Base-by-base conservation (phyloP, 148 eudicot genomes). In the Euryodendron excelsum region DNA sequence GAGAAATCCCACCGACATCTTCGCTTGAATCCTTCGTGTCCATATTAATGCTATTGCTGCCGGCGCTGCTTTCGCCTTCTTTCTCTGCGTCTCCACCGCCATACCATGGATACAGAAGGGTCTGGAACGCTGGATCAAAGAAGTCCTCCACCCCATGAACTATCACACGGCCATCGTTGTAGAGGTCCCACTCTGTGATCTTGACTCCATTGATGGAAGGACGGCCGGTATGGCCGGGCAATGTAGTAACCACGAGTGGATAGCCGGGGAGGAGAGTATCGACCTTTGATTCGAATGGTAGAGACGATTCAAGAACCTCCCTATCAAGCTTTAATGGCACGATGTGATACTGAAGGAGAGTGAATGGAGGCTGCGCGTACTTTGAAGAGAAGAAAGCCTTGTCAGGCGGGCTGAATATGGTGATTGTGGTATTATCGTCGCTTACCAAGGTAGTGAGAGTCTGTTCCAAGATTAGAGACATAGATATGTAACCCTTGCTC, bases 81-180 rank as follows among this genome's bases (percentile, higher is more conserved):
- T n/a, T n/a, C n/a, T n/a, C 2, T 23, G 18, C 18, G 18, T 18
- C 34, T n/a, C n/a, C n/a, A n/a, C n/a, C n/a, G n/a, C n/a, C 70
- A 1, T 20, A 66, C 45, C 70, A 33, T 4, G 70, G 70, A 66
- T 66, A 66, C 25, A 36, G 18, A 8, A 66, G 70, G 25, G 27
- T 66, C 70, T 66, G 70, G 39, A 66, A 66, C 13, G 70, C 12
- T 0, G 70, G 70, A 66, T 66, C 70, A 21, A 66, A 66, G 14
- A 66, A 66, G 44, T 66, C 47, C 27, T 66, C 70, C 44, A 66
- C 45, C 4, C 70, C 70, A 9, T 66, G 70, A 66, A 66, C 70
- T 0, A 36, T 66, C 44, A 36, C 6, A 66, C 6, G 25, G 6
- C 45, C 70, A 36, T 66, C 47, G 45, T 39, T 68, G 72, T 39